These are phyloP conservation scores for Fraxinus paxiana DNA, from an alignment of 305 asterid species.

Conservation along the genomic window DNA sequence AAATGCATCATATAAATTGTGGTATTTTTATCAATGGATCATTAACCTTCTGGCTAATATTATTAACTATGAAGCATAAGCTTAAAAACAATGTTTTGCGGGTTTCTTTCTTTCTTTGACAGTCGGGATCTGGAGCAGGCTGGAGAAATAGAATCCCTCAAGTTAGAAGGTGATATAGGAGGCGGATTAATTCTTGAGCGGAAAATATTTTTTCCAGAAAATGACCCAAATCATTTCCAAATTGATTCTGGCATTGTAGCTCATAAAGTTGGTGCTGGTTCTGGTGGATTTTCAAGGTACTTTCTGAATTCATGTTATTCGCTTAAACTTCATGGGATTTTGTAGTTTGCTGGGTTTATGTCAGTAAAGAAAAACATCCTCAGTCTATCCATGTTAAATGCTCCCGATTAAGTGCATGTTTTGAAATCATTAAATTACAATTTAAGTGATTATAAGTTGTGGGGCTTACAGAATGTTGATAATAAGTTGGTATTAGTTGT, in stretches of 20 bases:
- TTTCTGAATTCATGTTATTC: background rate
- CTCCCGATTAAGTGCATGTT: background rate
- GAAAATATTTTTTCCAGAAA: slow-evolving; percentile 53
- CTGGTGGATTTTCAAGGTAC: slow-evolving; percentile 96
- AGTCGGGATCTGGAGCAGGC: slow-evolving; percentile 83
- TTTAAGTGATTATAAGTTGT: background rate
- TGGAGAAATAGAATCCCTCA: slow-evolving; percentile 71
- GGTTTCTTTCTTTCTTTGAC: slow-evolving; percentile 4
- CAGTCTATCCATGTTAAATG: background rate
- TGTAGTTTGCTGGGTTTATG: background rate
- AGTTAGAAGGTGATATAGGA: slow-evolving; percentile 80
- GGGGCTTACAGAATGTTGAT: background rate
- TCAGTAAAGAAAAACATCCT: background rate
- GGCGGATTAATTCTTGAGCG: slow-evolving; percentile 76
- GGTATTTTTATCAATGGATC: background rate
- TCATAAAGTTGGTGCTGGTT: slow-evolving; percentile 85
- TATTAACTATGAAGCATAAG: background rate
- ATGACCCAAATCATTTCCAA: slow-evolving; percentile 46
- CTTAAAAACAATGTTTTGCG: background rate
- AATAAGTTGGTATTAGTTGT: background rate
- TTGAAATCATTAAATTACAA: background rate
- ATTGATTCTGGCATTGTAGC: slow-evolving; percentile 76
- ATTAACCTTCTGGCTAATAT: background rate
- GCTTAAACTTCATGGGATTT: background rate
- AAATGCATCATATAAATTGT: background rate